Evolutionary conservation across 176 grass and related monocot genomes (phyloP), one percentile per base, ranked within the genome.

Genomic region (Avena insularis): DNA sequence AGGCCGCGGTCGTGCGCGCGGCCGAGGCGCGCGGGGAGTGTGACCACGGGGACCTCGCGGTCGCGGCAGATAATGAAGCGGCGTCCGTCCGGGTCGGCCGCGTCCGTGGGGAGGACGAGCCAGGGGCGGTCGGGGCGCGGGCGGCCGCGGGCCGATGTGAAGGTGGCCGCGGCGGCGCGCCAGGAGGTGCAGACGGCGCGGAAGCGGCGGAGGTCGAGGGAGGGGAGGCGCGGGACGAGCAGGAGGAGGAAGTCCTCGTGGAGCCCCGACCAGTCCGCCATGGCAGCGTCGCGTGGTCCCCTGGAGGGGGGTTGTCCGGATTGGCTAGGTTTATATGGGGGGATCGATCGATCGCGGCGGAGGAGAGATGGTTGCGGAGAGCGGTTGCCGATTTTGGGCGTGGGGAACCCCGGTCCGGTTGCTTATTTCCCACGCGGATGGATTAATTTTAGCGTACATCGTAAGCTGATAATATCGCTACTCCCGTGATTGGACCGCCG

Each of bases 101-200:
- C 56, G 5, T 87, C 70, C 0, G 78, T 60, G 82, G 90, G 86
- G 62, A 91, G 68, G 16, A 85, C 60, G 15, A 91, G 77, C 90
- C 78, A 91, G 56, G 90, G 89, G 48, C 81, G 48, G 76, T 87
- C 90, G 31, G 77, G 59, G 12, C 17, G 77, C 45, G 74, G 84
- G 31, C 65, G 65, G 46, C 84, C 65, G 12, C 62, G 16, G 45
- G 31, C 62, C n/a, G 21, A 25, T 47, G 75, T 14, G 89, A 90
- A 90, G 80, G 8, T 23, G 8, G 56, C 74, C 0, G 75, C 80
- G 46, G 75, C 89, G 75, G 84, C 17, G 56, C 89, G 85, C 90
- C 90, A 91, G 53, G 86, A 71, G 27, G 49, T 31, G 83, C 83
- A 92, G 79, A 92, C 90, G 83, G 86, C 78, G 43, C 82, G 86